phyloP scores from a whole-genome alignment of 1,139 yeast species.

The Geotrichum candidum region DNA sequence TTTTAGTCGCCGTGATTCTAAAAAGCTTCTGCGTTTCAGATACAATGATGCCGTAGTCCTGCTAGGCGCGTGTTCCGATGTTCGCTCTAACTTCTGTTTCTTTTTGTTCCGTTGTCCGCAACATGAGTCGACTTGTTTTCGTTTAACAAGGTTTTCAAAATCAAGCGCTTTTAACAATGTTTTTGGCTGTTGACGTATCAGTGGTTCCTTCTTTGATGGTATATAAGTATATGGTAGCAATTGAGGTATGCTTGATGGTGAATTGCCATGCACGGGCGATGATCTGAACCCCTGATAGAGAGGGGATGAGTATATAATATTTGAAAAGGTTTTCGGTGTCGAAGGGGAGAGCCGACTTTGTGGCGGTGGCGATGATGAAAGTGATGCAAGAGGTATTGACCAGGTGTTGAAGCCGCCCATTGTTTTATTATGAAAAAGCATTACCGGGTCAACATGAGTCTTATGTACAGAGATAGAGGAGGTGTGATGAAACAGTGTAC shows the following conservation, averaged over 20 bases:
- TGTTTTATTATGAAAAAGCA: constrained; percentile 9
- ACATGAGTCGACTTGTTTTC: background rate
- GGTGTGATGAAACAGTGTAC: background rate
- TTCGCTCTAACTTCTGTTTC: background rate
- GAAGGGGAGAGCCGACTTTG: constrained; percentile 12
- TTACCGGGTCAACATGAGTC: constrained; percentile 14
- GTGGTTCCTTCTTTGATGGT: background rate
- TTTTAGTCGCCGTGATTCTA: constrained; percentile 2
- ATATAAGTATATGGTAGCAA: constrained; percentile 5
- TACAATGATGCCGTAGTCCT: background rate
- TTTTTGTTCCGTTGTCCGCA: constrained; percentile 1
- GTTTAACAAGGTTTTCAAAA: constrained; percentile 4
- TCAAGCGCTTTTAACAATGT: constrained; percentile 1
- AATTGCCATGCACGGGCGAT: constrained; percentile 12
- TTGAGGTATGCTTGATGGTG: constrained; percentile 11
- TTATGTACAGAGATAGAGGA: background rate
- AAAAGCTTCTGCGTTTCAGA: constrained; percentile 4
- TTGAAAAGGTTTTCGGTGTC: constrained; percentile 15
- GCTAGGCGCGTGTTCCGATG: background rate
- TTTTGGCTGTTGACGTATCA: background rate
- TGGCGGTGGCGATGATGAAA: constrained; percentile 10
- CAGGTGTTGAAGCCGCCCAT: background rate
- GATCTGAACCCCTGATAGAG: constrained; percentile 14
- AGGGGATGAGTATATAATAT: constrained; percentile 14
- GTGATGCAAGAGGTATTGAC: background rate